phyloP scores from a whole-genome alignment of 352 stramenopile species.

The Globisporangium radiosum region DNA sequence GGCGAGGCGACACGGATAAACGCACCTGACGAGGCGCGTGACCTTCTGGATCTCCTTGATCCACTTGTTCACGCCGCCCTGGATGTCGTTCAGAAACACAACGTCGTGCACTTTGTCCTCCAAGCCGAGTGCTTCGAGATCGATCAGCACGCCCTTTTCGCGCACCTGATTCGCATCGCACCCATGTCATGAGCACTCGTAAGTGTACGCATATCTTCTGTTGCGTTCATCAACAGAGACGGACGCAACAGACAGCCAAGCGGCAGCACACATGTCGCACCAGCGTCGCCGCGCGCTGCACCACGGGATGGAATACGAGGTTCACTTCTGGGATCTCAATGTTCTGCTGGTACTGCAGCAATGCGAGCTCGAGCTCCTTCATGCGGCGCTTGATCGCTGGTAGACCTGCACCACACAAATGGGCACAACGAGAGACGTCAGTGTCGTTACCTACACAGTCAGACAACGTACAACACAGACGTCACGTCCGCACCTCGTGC shows the following conservation, averaged over 20 bases:
- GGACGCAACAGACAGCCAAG: background rate
- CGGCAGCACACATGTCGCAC: constrained; percentile 9
- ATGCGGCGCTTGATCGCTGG: constrained; percentile 87
- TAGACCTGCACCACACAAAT: constrained; percentile 35
- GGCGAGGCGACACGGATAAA: background rate
- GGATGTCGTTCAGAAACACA: constrained; percentile 83
- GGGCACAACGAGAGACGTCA: background rate
- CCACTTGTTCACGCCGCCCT: constrained; percentile 90
- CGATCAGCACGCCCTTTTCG: constrained; percentile 67
- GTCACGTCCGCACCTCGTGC: constrained; percentile 24
- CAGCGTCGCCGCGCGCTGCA: constrained; percentile 72
- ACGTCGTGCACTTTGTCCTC: constrained; percentile 81
- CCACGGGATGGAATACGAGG: constrained; percentile 82
- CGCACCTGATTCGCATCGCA: constrained; percentile 26
- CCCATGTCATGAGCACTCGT: background rate
- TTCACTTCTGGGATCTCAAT: constrained; percentile 93
- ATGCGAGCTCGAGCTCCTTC: constrained; percentile 91
- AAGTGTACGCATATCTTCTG: background rate
- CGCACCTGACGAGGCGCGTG: constrained; percentile 73
- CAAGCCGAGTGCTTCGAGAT: constrained; percentile 74
- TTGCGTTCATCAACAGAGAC: too few species aligned
- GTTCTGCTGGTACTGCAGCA: constrained; percentile 93
- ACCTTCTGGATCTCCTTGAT: constrained; percentile 95
- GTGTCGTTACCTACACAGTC: too few species aligned
- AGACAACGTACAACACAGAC: too few species aligned